Base-by-base conservation (phyloP, 139 green algal genomes). In the Cymbomonas tetramitiformis region DNA sequence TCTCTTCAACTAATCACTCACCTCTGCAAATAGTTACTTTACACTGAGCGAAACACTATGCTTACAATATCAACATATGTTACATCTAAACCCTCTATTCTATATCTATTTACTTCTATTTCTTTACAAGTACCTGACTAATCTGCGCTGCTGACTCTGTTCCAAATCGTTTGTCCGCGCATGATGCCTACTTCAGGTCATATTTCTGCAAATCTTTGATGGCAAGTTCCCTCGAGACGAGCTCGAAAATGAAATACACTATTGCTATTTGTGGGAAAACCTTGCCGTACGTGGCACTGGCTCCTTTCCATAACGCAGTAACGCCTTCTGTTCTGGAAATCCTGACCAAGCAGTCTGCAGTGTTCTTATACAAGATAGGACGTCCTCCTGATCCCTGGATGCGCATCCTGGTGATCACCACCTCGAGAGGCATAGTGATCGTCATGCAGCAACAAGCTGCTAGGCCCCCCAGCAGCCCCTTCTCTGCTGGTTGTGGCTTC, bases 361-460 rank as follows among this genome's bases (percentile, higher is more conserved):
- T 26, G 54, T 60, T 62, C 36, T 60, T 60, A 39, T 62, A 62
- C 8, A 62, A 26, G 9, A 62, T 26, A 25, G 54, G 54, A 12
- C 31, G 21, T 4, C 21, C 38, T n/a, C 38, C 38, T 4, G 34
- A 31, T 24, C 54, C 54, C 36, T 62, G 54, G 15, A 62, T 26
- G 8, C 41, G 38, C 54, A 62, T 62, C 26, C 54, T 29, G 15
- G 54, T 62, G 26, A 49, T 62, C 21, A 30, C 34, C 10, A 62
- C 23, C 54, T 52, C 26, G 19, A 62, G n/a, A 38, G 54, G 54
- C 54, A 62, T 62, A 4, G 54, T 52, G 5, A 49, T 15, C 32
- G 54, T 62, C 38, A 62, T 58, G 9, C 23, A 62, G 15, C 30
- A 18, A 23, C 54, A 62, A 21, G 54, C 54, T 38, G 26, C 31